Percentiles rank a stretch among this genome's conserved stretches.
phyloP scores from a whole-genome alignment of 129 eudicot genomes.

The Chrysanthemum makinoi region DNA sequence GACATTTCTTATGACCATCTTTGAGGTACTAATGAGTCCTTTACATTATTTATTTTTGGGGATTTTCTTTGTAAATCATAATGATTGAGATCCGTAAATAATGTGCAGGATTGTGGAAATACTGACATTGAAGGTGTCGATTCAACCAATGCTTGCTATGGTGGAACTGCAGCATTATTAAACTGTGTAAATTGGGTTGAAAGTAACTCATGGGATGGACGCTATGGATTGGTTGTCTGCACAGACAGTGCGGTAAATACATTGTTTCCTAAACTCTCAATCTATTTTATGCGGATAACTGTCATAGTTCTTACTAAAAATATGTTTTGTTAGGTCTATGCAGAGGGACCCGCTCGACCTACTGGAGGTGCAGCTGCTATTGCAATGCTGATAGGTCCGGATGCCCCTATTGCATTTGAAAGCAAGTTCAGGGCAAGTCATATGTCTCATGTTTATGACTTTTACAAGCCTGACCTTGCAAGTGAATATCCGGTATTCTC shows the following conservation, averaged over 20 bases:
- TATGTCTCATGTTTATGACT: slow-evolving; percentile 92
- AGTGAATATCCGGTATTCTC: slow-evolving; percentile 95
- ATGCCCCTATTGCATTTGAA: slow-evolving; percentile 91
- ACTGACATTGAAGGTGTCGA: slow-evolving; percentile 98
- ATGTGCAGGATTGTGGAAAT: slow-evolving; percentile 45
- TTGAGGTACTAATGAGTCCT: slow-evolving; percentile 43
- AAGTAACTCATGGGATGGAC: slow-evolving; percentile 94
- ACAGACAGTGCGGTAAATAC: slow-evolving; percentile 92
- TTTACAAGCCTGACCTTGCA: slow-evolving; percentile 91
- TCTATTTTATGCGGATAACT: background rate
- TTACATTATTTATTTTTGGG: background rate
- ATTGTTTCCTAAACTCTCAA: background rate
- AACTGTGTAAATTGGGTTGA: slow-evolving; percentile 98
- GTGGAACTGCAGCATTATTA: slow-evolving; percentile 95
- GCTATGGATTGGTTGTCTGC: slow-evolving; percentile 91
- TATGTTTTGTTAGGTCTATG: slow-evolving; percentile 63
- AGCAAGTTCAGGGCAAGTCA: slow-evolving; percentile 97
- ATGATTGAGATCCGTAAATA: background rate
- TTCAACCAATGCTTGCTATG: slow-evolving; percentile 95
- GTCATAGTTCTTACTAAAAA: slow-evolving; percentile 14
- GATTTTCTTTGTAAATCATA: background rate
- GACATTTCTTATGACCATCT: slow-evolving; percentile 85
- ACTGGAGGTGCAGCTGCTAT: slow-evolving; percentile 98
- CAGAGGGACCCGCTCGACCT: slow-evolving; percentile 98
- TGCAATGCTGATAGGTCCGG: slow-evolving; percentile 94